Evolutionary conservation across 495 filamentous ascomycete species (phyloP).

Genomic region (Evernia prunastri): DNA sequence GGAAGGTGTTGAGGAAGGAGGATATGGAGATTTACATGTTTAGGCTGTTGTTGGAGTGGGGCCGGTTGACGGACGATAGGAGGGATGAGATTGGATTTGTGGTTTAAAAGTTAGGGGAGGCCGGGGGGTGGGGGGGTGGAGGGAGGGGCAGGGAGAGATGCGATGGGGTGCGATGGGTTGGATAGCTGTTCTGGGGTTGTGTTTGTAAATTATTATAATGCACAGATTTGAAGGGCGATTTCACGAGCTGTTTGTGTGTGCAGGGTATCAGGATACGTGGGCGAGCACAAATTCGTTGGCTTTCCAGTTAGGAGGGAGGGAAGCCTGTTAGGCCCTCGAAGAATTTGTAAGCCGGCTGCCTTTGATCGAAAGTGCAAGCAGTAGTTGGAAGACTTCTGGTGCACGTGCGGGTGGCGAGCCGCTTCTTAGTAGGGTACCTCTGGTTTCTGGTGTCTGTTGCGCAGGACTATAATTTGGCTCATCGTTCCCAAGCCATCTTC

Average conservation of each 20-base stretch:
- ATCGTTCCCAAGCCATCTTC: conserved; percentile 8
- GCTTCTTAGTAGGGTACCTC: background rate
- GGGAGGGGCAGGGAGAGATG: too few species aligned
- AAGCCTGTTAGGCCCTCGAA: too few species aligned
- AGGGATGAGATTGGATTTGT: conserved; percentile 53
- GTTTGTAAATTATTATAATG: too few species aligned
- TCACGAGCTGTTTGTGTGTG: background rate
- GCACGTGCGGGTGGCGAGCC: background rate
- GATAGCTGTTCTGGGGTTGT: background rate
- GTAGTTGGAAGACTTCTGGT: background rate
- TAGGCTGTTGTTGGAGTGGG: conserved; percentile 70
- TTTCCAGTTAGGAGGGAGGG: too few species aligned
- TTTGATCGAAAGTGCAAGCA: background rate
- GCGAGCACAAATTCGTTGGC: background rate
- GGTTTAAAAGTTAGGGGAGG: background rate
- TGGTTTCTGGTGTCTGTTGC: background rate
- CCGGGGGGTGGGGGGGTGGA: background rate
- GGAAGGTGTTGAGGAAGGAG: conserved; percentile 60
- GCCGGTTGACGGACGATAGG: conserved; percentile 53
- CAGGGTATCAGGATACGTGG: background rate
- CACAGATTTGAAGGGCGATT: too few species aligned
- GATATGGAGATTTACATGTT: conserved; percentile 85
- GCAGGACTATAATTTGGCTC: background rate
- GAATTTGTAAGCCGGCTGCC: too few species aligned
- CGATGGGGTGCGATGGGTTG: background rate